Conservation (phyloP, 768 basidiomycete species). For the Neoboletus magnificus region DNA sequence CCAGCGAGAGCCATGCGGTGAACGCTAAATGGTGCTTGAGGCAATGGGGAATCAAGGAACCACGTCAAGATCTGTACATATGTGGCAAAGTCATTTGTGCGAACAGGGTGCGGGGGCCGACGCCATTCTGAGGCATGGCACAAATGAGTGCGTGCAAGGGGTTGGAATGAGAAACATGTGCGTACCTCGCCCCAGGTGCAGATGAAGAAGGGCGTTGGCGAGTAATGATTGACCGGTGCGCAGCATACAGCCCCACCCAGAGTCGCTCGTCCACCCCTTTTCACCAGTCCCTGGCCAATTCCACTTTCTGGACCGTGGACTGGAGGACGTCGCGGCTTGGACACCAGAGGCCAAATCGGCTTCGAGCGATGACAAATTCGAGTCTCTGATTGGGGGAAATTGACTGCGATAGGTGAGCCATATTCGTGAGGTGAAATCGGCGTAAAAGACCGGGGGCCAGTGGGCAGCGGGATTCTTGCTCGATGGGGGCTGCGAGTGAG, state of each 20-base stretch:
- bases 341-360: slow-evolving; percentile 29
- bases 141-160: slow-evolving; percentile 7
- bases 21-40: slow-evolving; percentile 87
- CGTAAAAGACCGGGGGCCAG: slow-evolving; percentile 84
- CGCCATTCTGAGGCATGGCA: slow-evolving; percentile 67
- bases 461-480: slow-evolving; percentile 34
- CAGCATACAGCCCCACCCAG: slow-evolving; percentile 93
- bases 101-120: slow-evolving; percentile 58
- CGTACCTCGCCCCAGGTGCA: slow-evolving; percentile 73
- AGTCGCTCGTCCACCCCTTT: slow-evolving; percentile 80
- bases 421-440: slow-evolving; percentile 82
- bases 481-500: slow-evolving; percentile 37
- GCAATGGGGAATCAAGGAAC: slow-evolving; percentile 89
- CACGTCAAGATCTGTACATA: slow-evolving; percentile 92
- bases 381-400: slow-evolving; percentile 77
- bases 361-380: slow-evolving; percentile 43
- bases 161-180: slow-evolving; percentile 5
- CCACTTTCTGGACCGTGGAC: slow-evolving; percentile 53
- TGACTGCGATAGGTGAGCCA: slow-evolving; percentile 93
- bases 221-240: slow-evolving; percentile 82
- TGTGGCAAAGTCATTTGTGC: slow-evolving; percentile 67
- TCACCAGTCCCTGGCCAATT: slow-evolving; percentile 62
- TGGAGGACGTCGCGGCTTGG: slow-evolving; percentile 36
- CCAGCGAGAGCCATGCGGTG: slow-evolving; percentile 96
- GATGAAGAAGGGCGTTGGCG: slow-evolving; percentile 72